Base-by-base conservation (phyloP, 768 basidiomycete genomes). In the Tricholoma terreum region DNA sequence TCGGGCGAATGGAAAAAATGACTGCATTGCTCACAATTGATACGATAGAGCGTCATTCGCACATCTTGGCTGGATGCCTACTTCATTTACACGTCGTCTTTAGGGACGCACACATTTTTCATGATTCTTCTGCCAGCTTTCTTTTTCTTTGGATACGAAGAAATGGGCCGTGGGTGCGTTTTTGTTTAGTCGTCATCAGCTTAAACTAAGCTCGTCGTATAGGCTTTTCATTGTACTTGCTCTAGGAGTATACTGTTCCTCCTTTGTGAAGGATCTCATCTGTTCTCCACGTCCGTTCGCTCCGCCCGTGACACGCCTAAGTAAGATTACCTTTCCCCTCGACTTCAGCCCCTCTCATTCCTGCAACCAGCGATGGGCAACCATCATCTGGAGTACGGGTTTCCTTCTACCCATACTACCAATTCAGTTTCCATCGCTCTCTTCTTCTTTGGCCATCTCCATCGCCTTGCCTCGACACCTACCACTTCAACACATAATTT, bases 331-430 rank as follows among this genome's bases (percentile, higher is more conserved):
- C 42, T 38, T 49, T 35, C 11, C 35, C 22, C 9, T 34, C 12
- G 19, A 54, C 17, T 43, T 38, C 24, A 19, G 30, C 4, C 22
- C 61, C 50, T 17, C 52, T 19, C 24, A 53, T 27, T 36, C 7
- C 14, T 36, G 33, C 31, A 11, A 33, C 35, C 61, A 92, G 89
- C 86, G 4, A 86, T 92, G 52, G 87, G 90, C 12, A 81, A 76
- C 1, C 90, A 92, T 65, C 90, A 93, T 62, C 79, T 92, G 2
- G 94, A 96, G 74, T 96, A 96, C 63, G 96, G 96, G 21, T 96
- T 98, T 67, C 95, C 94, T 0, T 96, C 94, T 0, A 97, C 95
- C 0, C 96, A 99, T 65, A 90, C 92, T 1, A 92, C 94, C 7
- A 96, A 97, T 70, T 84, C 86, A 54, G 81, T 94, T 52, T 95